Conservation (phyloP, 2,329 filamentous ascomycete species). For the Aureobasidium sp. region DNA sequence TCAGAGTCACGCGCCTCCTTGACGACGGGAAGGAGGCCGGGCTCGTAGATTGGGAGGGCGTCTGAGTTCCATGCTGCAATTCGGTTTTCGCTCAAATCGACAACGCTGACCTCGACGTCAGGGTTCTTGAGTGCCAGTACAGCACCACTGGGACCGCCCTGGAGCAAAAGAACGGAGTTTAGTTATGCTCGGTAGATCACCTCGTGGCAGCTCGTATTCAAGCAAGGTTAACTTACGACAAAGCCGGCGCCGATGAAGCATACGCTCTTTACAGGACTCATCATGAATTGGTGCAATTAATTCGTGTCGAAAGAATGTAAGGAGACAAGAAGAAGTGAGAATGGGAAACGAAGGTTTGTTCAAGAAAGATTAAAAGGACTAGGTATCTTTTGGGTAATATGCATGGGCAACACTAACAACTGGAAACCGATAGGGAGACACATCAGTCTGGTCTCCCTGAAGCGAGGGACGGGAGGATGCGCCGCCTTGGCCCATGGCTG, state of each 20-base stretch:
- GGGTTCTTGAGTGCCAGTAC: slow-evolving; percentile 70
- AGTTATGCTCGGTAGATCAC: background rate
- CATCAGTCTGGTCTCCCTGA: background rate
- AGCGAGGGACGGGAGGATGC: background rate
- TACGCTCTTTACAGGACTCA: slow-evolving; percentile 13
- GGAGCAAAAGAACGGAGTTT: background rate
- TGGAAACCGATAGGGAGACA: slow-evolving; percentile 5
- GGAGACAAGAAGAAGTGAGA: background rate
- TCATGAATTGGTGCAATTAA: background rate
- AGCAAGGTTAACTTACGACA: slow-evolving; percentile 16
- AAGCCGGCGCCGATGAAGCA: slow-evolving; percentile 19
- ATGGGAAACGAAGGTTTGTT: background rate
- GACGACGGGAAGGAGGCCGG: slow-evolving; percentile 62
- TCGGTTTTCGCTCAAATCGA: slow-evolving; percentile 59
- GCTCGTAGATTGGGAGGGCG: slow-evolving; percentile 69
- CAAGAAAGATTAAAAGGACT: background rate
- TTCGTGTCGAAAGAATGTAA: background rate
- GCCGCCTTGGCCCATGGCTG: background rate
- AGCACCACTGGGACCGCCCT: slow-evolving; percentile 60
- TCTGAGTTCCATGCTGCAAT: slow-evolving; percentile 68
- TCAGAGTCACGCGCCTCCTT: slow-evolving; percentile 48
- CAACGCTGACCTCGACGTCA: slow-evolving; percentile 63
- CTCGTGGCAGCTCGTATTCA: slow-evolving; percentile 8
- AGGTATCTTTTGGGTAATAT: background rate
- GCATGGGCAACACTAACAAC: background rate